Percentiles rank a stretch among this genome's conserved stretches.
These are phyloP conservation scores for Delphinella strobiligena DNA, from an alignment of 2,329 filamentous ascomycete species.

Conservation along the genomic window DNA sequence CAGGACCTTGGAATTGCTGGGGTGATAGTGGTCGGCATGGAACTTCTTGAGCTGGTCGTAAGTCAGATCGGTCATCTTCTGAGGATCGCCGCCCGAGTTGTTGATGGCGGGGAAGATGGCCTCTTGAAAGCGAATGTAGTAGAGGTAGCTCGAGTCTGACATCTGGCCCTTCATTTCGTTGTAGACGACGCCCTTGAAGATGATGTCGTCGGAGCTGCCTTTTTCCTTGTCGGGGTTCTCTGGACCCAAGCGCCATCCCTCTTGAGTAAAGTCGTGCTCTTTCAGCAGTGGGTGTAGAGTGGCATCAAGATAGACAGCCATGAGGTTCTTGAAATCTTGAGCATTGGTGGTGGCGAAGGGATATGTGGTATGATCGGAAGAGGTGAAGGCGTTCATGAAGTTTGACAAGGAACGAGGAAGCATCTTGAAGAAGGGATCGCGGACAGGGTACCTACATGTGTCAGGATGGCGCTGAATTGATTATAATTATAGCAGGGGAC, in stretches of 20 bases:
- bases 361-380: conserved; percentile 92
- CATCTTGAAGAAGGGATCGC: conserved; percentile 99
- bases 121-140: conserved; percentile 90
- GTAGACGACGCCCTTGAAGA: conserved; percentile 97
- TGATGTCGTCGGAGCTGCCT: conserved; percentile 51
- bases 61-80: conserved; percentile 91
- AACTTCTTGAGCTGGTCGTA: conserved; percentile 82
- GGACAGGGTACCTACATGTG: conserved; percentile 68
- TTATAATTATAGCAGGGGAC: background rate
- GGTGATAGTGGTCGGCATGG: conserved; percentile 89
- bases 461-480: conserved; percentile 6
- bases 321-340: conserved; percentile 89
- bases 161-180: conserved; percentile 99
- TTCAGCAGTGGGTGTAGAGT: conserved; percentile 85
- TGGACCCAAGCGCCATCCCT: conserved; percentile 91
- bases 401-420: conserved; percentile 94
- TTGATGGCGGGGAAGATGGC: conserved; percentile 89
- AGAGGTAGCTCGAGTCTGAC: conserved; percentile 92
- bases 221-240: conserved; percentile 56
- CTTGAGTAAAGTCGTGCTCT: conserved; percentile 83
- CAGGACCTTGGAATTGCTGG: conserved; percentile 90
- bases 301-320: conserved; percentile 93
- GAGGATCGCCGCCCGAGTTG: conserved; percentile 92
- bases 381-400: conserved; percentile 99
- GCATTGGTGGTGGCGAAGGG: conserved; percentile 94